Evolutionary conservation across 2,329 filamentous ascomycete species (phyloP).

Genomic region (Myotisia sp.): DNA sequence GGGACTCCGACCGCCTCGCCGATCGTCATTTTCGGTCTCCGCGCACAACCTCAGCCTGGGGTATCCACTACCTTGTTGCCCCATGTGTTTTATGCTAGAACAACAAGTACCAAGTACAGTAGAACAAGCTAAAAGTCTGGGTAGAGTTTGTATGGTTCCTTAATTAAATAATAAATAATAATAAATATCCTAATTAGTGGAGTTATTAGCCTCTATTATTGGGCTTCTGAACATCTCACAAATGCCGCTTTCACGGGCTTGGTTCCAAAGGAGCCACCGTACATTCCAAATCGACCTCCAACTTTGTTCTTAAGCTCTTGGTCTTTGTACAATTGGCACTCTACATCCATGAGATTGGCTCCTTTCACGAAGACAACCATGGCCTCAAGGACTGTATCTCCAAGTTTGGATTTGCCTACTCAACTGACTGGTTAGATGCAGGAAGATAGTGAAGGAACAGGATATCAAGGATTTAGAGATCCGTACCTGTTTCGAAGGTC

Average conservation of each 20-base stretch:
- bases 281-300: conserved; percentile 4
- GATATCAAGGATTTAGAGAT: background rate
- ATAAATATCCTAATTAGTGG: too few species aligned
- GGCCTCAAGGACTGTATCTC: conserved; percentile 6
- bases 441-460: too few species aligned
- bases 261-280: background rate
- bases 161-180: too few species aligned
- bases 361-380: conserved; percentile 4
- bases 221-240: too few species aligned
- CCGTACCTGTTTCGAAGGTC: conserved; percentile 5
- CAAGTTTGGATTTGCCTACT: conserved; percentile 3
- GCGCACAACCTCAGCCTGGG: too few species aligned
- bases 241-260: conserved; percentile 4
- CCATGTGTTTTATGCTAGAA: too few species aligned
- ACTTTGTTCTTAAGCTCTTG: conserved; percentile 5
- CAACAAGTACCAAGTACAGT: too few species aligned
- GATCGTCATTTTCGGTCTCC: background rate
- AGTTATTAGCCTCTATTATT: too few species aligned
- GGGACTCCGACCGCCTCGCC: conserved; percentile 9
- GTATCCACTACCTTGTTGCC: too few species aligned
- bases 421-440: too few species aligned
- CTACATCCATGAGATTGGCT: background rate
- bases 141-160: too few species aligned
- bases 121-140: too few species aligned
- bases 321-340: conserved; percentile 9